Evolutionary conservation across 1,284 basidiomycete genomes (phyloP), one percentile per base, ranked within the genome.

Genomic region (Pseudozyma sp.): DNA sequence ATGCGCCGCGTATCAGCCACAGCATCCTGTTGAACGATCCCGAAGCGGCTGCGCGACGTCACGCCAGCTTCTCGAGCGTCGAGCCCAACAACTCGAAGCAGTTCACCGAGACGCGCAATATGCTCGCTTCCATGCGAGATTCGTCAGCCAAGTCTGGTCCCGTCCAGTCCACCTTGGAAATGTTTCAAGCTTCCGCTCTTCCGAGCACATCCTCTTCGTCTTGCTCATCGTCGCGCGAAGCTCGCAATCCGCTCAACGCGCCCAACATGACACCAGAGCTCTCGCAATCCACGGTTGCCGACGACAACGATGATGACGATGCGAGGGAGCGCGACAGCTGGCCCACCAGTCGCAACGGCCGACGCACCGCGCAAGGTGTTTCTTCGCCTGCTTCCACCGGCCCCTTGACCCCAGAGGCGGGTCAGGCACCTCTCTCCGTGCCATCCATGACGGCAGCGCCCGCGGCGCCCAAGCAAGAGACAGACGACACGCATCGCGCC

Each of bases 291-390:
- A 57, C 54, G 14, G 44, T n/a, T 43, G 17, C 44, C 8, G 53
- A 53, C 7, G 68, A 53, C 13, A 44, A 53, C 7, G 68, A 53
- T 9, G 68, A 65, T 19, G 76, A 68, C n/a, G 76, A 77, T 19
- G 35, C 48, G 6, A 54, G 64, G 40, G 77, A 79, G 60, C 58
- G 77, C 24, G 77, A 79, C 42, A 71, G 64, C 46, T 79, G 77
- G 77, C 77, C 77, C 7, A 71, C 63, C 24, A 75, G 71, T 49
- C 58, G 75, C 29, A 46, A 52, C 16, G 60, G 51, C 24, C 54
- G 51, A 11, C 48, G 16, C 33, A 45, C 13, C 42, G 40, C 46
- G 2, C 45, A 14, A 10, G 45, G 58, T 17, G 19, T 29, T 17
- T 52, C 44, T n/a, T 65, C 62, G 50, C 54, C 68, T 24, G 24